phyloP scores from a whole-genome alignment of 805 yeast species.

The Starmera quercuum region DNA sequence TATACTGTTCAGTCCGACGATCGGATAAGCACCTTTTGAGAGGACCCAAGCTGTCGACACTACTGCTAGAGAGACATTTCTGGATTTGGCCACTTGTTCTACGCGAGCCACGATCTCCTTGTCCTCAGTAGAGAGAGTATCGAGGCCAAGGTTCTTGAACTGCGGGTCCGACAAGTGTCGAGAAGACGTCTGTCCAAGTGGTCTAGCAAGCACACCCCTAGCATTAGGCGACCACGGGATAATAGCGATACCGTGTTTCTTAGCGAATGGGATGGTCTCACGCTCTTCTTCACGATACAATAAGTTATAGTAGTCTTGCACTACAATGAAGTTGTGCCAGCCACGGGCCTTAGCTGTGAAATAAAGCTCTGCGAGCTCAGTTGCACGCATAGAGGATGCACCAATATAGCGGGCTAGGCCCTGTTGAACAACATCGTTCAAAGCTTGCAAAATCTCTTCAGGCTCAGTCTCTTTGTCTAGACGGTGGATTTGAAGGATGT shows the following conservation, averaged over 20 bases:
- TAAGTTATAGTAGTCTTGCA: constrained; percentile 52
- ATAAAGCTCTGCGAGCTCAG: constrained; percentile 47
- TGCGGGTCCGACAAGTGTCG: constrained; percentile 2
- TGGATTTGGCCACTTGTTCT: constrained; percentile 39
- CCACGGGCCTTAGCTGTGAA: constrained; percentile 44
- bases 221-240: constrained; percentile 57
- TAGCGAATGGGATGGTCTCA: constrained; percentile 47
- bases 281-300: constrained; percentile 53
- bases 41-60: constrained; percentile 44
- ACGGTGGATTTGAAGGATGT: constrained; percentile 47
- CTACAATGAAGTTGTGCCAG: constrained; percentile 51
- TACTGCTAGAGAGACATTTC: constrained; percentile 42
- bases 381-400: constrained; percentile 52
- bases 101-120: constrained; percentile 34
- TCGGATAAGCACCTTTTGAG: constrained; percentile 40
- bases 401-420: constrained; percentile 52
- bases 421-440: constrained; percentile 38
- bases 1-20: constrained; percentile 40
- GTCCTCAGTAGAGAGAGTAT: constrained; percentile 14
- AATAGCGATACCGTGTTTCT: constrained; percentile 39
- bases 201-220: constrained; percentile 44
- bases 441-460: constrained; percentile 44
- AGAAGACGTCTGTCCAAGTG: constrained; percentile 16
- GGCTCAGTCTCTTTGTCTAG: constrained; percentile 35
- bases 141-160: constrained; percentile 5